Base-by-base conservation (phyloP, 306 rosid genomes). In the Vigna mungo region DNA sequence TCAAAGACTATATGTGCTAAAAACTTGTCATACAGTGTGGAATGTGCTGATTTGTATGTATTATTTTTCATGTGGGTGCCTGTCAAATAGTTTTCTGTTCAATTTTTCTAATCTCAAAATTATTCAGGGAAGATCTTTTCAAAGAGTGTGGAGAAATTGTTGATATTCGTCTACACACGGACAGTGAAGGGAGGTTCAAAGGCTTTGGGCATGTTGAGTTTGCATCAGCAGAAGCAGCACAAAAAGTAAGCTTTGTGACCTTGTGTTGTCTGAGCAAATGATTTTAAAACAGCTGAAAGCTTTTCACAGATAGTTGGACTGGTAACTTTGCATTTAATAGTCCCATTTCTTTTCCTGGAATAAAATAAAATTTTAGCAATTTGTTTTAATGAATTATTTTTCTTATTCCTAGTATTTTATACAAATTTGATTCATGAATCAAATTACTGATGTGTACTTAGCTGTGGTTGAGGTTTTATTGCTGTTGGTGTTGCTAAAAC, bases 41-140 rank as follows among this genome's bases (percentile, higher is more conserved):
- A 87, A 49, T 81, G 43, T 30, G 13, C 83, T 17, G 97, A 94
- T 88, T 74, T 94, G 98, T 94, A 85, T 67, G 97, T 87, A 18
- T 17, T 23, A 5, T 11, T 41, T 72, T 43, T 37, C 36, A 34
- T 54, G 60, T 41, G 2, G 25, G 13, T 51, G 39, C 21, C 69
- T 47, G 37, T 44, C 5, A 12, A 27, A 47, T 62, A 25, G 74
- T 68, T 4, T 74, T 74, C 27, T 47, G 59, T 69, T 5, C 39
- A 21, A 10, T 37, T 75, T 39, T 68, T 36, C 62, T 59, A 41
- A 81, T 54, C 44, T 58, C 8, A 17, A 61, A 20, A 55, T 74
- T 81, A 7, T 74, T 53, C 84, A 94, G 98, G 78, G 94, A 81
- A 49, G 61, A 60, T 18, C 84, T 91, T 84, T 94, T 94, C 75